A percentile compares a stretch with the other conserved stretches of the same genome.
phyloP scores from a whole-genome alignment of 2,329 filamentous ascomycete genomes.

The Diplocarpon rosae region DNA sequence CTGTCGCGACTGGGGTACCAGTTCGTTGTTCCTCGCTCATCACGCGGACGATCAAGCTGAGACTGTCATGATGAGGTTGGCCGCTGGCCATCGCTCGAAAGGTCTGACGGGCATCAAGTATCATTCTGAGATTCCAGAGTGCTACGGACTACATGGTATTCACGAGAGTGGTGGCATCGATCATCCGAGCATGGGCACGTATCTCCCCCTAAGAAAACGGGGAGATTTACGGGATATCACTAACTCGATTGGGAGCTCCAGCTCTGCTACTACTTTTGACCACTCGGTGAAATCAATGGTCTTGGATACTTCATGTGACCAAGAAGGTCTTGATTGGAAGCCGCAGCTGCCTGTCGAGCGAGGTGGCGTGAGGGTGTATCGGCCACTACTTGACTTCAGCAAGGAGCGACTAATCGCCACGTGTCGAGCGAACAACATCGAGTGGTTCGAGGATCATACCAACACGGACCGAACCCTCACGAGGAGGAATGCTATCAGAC shows the following conservation, averaged over 20 bases:
- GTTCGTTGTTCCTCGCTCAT: conserved; percentile 66
- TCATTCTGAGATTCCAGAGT: conserved; percentile 69
- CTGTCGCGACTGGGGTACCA: conserved; percentile 41
- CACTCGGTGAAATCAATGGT: too few relatives aligned
- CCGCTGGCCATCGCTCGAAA: conserved; percentile 53
- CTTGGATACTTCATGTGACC: neutral
- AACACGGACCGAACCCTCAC: conserved; percentile 72
- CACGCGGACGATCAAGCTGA: conserved; percentile 88
- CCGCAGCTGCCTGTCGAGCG: conserved; percentile 33
- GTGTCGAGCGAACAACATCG: conserved; percentile 54
- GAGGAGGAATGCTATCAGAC: conserved; percentile 66
- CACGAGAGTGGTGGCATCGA: conserved; percentile 46
- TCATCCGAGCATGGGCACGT: neutral
- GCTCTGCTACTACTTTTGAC: neutral
- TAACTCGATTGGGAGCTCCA: neutral
- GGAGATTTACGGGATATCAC: neutral
- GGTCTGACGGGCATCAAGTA: conserved; percentile 61
- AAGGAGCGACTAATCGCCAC: conserved; percentile 67
- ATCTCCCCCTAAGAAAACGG: too few relatives aligned
- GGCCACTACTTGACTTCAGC: conserved; percentile 58
- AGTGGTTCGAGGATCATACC: conserved; percentile 78
- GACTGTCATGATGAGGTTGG: conserved; percentile 71
- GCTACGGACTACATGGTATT: conserved; percentile 60
- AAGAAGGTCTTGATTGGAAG: neutral
- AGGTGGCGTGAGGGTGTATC: conserved; percentile 54